Evolutionary conservation across 1,284 basidiomycete genomes (phyloP), one percentile per base, ranked within the genome.

Genomic region (Trichosporon sp.): DNA sequence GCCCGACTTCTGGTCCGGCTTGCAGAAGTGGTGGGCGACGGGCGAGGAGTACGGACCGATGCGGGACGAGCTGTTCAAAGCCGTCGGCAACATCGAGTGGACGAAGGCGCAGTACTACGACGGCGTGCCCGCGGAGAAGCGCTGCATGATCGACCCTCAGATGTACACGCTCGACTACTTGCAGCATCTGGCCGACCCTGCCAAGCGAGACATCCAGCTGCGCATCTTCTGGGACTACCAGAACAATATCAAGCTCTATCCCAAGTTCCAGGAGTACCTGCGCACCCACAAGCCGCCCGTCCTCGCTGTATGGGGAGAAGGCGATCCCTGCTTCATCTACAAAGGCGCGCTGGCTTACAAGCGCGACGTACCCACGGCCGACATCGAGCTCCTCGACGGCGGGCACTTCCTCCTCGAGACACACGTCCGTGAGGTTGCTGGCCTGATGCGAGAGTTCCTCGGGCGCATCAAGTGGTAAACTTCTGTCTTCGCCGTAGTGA

Each of bases 391-490:
- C 19, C 69, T 85, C 32, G 81, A 84, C 59, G 81, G 78, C 9
- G 83, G 83, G 0, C 84, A 85, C 71, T 85, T 85, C 65, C 73
- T 81, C 23, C 70, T 84, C 65, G 84, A 83, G 70, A 76, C 69
- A n/a, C 74, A 77, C 56, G 37, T 69, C n/a, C 66, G 72, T 27
- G 73, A 77, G 68, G 67, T 76, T 11, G 70, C 74, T 2, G 62
- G 25, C n/a, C 5, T 33, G 10, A 68, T 73, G 36, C 36, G 23
- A 14, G 44, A 52, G 5, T 74, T 76, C 61, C 66, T 76, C 37
- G 21, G 23, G 33, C 34, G 34, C 14, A 27, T 40, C 34, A 29
- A 58, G 36, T 58, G 57, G 57, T 58, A 58, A 37, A n/a, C n/a
- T n/a, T n/a, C n/a, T n/a, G n/a, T n/a, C n/a, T n/a, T 31, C 19